Conservation (phyloP, 1,284 basidiomycete genomes). For the Microbotryum scabiosae region DNA sequence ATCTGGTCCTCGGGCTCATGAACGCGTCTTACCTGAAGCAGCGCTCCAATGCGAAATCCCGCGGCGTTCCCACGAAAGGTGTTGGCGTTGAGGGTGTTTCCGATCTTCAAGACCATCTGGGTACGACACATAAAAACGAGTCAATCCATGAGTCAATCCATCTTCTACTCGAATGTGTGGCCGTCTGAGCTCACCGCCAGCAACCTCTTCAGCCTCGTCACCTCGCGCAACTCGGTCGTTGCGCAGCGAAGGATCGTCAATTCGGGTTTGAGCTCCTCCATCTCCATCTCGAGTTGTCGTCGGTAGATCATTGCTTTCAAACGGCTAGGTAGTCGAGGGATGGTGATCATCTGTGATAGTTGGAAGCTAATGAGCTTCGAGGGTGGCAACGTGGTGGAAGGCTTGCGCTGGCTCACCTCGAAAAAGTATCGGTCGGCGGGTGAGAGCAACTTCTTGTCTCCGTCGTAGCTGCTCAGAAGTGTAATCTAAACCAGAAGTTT, state of each 20-base stretch:
- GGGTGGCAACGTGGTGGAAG: not conserved
- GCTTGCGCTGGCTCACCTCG: constrained; percentile 47
- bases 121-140: not conserved
- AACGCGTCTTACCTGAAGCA: constrained; percentile 59
- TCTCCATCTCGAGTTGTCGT: constrained; percentile 65
- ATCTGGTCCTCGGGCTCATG: not conserved
- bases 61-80: constrained; percentile 72
- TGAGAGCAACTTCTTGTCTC: constrained; percentile 43
- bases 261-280: constrained; percentile 76
- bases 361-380: no score
- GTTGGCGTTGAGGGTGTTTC: constrained; percentile 71
- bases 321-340: constrained; percentile 64
- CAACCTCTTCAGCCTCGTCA: constrained; percentile 58
- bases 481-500: constrained; percentile 45
- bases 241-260: constrained; percentile 66
- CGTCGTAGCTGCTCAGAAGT: constrained; percentile 57
- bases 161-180: not conserved
- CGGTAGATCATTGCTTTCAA: constrained; percentile 76
- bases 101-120: constrained; percentile 48
- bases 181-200: constrained; percentile 50
- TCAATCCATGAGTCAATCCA: no score
- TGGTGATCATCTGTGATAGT: constrained; percentile 56
- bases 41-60: constrained; percentile 72
- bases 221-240: constrained; percentile 61
- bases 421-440: constrained; percentile 72